phyloP scores from a whole-genome alignment of 176 grass and related monocot genomes.

The Themeda triandra region DNA sequence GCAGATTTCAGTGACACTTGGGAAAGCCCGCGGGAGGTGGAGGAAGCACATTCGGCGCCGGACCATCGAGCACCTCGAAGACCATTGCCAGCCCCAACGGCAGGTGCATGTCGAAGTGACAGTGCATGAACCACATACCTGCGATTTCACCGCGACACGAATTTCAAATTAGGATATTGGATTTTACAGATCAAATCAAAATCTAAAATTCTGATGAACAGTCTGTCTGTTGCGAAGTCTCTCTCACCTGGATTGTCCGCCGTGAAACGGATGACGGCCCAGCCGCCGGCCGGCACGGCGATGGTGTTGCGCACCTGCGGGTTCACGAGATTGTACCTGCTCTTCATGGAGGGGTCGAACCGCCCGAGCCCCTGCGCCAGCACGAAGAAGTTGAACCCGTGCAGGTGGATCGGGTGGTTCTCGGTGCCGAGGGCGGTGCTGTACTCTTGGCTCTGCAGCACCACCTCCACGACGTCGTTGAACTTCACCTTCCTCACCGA shows the following conservation, averaged over 20 bases:
- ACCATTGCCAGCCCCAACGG: constrained; percentile 45
- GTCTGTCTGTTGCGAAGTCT: not conserved
- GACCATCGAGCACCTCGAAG: constrained; percentile 55
- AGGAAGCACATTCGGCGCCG: constrained; percentile 29
- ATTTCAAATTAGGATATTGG: not conserved
- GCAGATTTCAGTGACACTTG: constrained; percentile 14
- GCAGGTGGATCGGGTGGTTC: constrained; percentile 90
- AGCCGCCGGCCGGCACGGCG: constrained; percentile 47
- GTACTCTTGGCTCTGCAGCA: constrained; percentile 50
- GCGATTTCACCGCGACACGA: not conserved
- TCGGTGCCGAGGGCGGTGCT: constrained; percentile 26
- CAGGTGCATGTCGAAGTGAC: constrained; percentile 53
- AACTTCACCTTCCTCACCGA: constrained; percentile 41
- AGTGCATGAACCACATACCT: constrained; percentile 76
- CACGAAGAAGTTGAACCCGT: constrained; percentile 87
- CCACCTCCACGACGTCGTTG: constrained; percentile 60
- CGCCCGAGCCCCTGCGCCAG: constrained; percentile 63
- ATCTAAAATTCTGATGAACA: not conserved
- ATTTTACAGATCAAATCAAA: not conserved
- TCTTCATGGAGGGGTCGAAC: constrained; percentile 17
- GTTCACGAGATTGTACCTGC: constrained; percentile 48
- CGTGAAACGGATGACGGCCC: constrained; percentile 50
- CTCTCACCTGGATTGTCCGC: constrained; percentile 49
- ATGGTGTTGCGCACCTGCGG: constrained; percentile 49
- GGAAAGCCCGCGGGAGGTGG: constrained; percentile 43